These are phyloP conservation scores for Rhodotorula sp. DNA, from an alignment of 1,284 basidiomycete genomes.

Conservation along the genomic window DNA sequence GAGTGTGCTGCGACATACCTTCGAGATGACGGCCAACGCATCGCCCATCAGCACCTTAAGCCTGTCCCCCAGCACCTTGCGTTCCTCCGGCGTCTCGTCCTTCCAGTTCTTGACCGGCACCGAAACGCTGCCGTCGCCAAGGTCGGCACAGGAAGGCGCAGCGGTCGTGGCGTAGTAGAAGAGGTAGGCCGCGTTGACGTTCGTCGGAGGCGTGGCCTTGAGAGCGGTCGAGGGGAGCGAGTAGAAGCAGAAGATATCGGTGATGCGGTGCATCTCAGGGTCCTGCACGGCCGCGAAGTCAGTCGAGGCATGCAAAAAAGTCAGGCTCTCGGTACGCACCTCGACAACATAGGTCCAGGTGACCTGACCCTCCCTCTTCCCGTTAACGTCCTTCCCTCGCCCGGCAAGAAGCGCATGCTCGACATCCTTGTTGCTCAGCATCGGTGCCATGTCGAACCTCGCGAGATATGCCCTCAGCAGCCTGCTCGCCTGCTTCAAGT, in stretches of 20 bases:
- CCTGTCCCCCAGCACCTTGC: conserved; percentile 65
- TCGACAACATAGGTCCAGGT: conserved; percentile 97
- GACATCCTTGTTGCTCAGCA: conserved; percentile 76
- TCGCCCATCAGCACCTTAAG: conserved; percentile 64
- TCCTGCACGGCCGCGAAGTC: conserved; percentile 57
- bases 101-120: conserved; percentile 42
- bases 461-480: conserved; percentile 80
- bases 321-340: conserved; percentile 54
- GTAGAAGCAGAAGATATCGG: conserved; percentile 97
- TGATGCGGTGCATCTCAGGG: conserved; percentile 75
- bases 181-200: conserved; percentile 85
- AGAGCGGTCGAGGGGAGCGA: conserved; percentile 90
- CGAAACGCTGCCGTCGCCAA: conserved; percentile 33
- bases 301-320: not conserved
- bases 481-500: conserved; percentile 69
- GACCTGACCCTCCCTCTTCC: conserved; percentile 68
- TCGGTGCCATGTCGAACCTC: conserved; percentile 79
- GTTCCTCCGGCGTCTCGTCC: conserved; percentile 60
- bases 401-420: conserved; percentile 87
- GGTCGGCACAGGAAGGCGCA: conserved; percentile 34
- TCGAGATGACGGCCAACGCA: conserved; percentile 42
- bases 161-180: conserved; percentile 75
- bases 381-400: conserved; percentile 59
- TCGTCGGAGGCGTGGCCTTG: conserved; percentile 57
- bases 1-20: conserved; percentile 22